These are phyloP conservation scores for Albugo laibachii DNA, from an alignment of 352 stramenopile species.

Conservation along the genomic window DNA sequence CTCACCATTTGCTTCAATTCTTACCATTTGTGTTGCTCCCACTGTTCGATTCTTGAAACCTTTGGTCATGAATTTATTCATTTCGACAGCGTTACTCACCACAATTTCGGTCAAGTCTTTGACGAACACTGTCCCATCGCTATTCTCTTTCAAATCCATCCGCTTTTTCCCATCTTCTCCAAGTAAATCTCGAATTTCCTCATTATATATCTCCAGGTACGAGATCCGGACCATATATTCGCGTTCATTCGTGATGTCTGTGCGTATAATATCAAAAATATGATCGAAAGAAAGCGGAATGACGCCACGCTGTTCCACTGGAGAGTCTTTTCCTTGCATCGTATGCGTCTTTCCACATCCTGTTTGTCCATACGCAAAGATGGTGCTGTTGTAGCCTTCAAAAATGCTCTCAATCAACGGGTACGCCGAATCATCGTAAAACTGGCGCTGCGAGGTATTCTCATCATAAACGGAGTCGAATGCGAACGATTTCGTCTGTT, in stretches of 20 bases:
- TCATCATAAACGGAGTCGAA: conserved; percentile 85
- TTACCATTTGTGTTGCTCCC: conserved; percentile 60
- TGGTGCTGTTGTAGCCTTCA: conserved; percentile 82
- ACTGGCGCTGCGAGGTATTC: conserved; percentile 46
- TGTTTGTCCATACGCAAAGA: conserved; percentile 82
- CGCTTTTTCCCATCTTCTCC: conserved; percentile 57
- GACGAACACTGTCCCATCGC: conserved; percentile 67
- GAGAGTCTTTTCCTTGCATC: conserved; percentile 64
- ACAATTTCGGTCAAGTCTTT: conserved; percentile 78
- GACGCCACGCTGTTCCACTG: conserved; percentile 50
- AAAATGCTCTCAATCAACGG: conserved; percentile 81
- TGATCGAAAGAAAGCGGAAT: conserved; percentile 75
- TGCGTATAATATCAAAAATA: conserved; percentile 71
- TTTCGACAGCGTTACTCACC: conserved; percentile 47
- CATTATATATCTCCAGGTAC: conserved; percentile 93
- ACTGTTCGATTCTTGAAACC: conserved; percentile 75
- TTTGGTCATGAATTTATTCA: conserved; percentile 52
- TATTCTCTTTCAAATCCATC: conserved; percentile 71
- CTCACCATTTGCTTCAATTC: neutral
- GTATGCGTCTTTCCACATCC: conserved; percentile 73
- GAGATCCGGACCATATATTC: conserved; percentile 77
- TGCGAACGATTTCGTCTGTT: conserved; percentile 72
- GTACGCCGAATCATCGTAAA: conserved; percentile 74
- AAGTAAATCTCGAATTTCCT: conserved; percentile 85
- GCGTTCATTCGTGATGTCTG: conserved; percentile 17